phyloP scores from a whole-genome alignment of 139 green algal species.

The Diplosphaera chodatii region DNA sequence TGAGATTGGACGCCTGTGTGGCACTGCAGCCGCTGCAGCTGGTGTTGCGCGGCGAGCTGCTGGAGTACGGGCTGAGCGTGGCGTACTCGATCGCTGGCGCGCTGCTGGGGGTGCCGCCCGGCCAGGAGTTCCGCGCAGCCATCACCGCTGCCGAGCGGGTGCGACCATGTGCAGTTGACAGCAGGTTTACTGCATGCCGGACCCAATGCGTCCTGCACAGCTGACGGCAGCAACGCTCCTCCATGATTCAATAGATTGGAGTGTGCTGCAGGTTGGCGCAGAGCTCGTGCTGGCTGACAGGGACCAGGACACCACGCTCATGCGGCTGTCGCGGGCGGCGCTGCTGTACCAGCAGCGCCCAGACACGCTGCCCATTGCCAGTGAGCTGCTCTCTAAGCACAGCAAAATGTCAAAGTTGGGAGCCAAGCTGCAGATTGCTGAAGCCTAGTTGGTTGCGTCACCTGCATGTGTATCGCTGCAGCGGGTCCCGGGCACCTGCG shows the following conservation, averaged over 20 bases:
- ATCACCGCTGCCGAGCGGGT: constrained; percentile 7
- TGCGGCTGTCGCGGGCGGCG: constrained; percentile 15
- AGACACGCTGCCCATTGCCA: constrained; percentile 6
- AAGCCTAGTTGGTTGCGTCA: no score
- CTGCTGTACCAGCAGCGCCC: neutral
- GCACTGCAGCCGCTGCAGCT: neutral
- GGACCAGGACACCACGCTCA: constrained; percentile 19
- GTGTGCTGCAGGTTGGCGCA: constrained; percentile 17
- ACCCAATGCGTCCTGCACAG: no score
- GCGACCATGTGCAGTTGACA: neutral
- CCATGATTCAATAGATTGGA: neutral
- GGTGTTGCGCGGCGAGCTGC: neutral
- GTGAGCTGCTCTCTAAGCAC: no score
- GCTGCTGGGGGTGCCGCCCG: constrained; percentile 26
- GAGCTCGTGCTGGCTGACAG: constrained; percentile 30
- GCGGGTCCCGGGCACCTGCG: no score
- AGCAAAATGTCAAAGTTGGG: no score
- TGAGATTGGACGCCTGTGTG: no score
- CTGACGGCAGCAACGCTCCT: no score
- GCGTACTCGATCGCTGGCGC: constrained; percentile 27
- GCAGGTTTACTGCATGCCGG: no score
- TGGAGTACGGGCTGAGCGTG: constrained; percentile 7
- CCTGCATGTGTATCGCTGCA: no score
- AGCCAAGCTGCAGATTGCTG: no score
- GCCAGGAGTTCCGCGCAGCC: constrained; percentile 32